A percentile compares a stretch with the other conserved stretches of the same genome.
phyloP scores from a whole-genome alignment of 2,329 filamentous ascomycete species.

The Amauroascus verrucosus region DNA sequence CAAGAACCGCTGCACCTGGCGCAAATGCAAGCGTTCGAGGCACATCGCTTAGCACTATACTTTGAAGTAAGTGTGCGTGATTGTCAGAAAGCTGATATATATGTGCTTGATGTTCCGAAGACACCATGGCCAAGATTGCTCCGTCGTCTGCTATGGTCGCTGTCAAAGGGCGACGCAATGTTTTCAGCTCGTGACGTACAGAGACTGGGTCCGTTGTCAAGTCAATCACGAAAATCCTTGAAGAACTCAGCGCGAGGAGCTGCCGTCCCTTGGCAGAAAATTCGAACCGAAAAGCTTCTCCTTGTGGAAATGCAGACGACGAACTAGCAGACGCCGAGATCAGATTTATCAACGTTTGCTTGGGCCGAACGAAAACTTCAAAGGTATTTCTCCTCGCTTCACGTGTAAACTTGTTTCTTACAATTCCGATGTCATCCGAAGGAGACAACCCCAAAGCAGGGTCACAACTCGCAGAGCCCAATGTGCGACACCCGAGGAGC shows the following conservation, averaged over 20 bases:
- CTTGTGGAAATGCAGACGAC: slow-evolving; percentile 65
- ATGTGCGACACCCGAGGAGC: slow-evolving; percentile 28
- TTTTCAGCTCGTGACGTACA: slow-evolving; percentile 69
- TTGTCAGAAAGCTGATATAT: slow-evolving; percentile 61
- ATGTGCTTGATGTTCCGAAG: slow-evolving; percentile 73
- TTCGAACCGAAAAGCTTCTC: slow-evolving; percentile 76
- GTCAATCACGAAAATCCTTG: slow-evolving; percentile 70
- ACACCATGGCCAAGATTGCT: slow-evolving; percentile 64
- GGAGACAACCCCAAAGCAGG: slow-evolving; percentile 25
- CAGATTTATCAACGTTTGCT: slow-evolving; percentile 62
- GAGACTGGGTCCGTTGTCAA: slow-evolving; percentile 49
- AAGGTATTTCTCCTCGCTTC: slow-evolving; percentile 70
- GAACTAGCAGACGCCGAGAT: slow-evolving; percentile 77
- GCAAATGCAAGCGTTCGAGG: slow-evolving; percentile 71
- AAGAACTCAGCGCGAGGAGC: slow-evolving; percentile 73
- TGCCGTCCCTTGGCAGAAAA: slow-evolving; percentile 65
- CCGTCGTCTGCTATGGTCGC: slow-evolving; percentile 73
- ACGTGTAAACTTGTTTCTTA: slow-evolving; percentile 57
- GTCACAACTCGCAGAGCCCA: slow-evolving; percentile 27
- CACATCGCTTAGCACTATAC: slow-evolving; percentile 65
- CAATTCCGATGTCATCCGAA: slow-evolving; percentile 44
- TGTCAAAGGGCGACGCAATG: slow-evolving; percentile 62
- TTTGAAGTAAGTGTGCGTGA: slow-evolving; percentile 61
- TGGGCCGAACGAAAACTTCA: slow-evolving; percentile 61
- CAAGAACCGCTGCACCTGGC: slow-evolving; percentile 69